Base-by-base conservation (phyloP, 768 basidiomycete genomes). In the Coprinellus micaceus region DNA sequence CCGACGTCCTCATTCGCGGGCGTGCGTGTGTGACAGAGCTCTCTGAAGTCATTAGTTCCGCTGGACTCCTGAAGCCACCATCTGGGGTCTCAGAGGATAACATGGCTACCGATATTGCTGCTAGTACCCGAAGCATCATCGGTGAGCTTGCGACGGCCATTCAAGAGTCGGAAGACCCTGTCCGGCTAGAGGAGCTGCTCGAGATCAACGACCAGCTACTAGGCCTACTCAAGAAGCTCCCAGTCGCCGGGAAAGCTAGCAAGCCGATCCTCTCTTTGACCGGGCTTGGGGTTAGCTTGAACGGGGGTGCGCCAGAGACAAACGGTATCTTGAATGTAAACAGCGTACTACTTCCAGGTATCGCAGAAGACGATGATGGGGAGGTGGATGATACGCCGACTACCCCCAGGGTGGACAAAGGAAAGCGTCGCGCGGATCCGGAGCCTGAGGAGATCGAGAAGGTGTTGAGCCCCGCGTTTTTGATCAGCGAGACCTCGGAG, bases 381-480 rank as follows among this genome's bases (percentile, higher is more conserved):
- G 66, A 67, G 1, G 76, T 70, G 6, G 77, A 74, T 12, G 52
- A 56, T 21, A 70, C 69, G 21, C 81, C 77, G 13, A 73, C 78
- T 40, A 88, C 86, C 19, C 87, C 88, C 0, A 78, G 78, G 47
- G 65, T 86, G 15, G 88, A 92, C 68, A 93, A 92, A 67, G 91
- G 90, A 54, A 92, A 92, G 69, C 83, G 78, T 21, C 80, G 80
- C 50, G 89, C 88, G 25, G 77, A 84, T 63, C 82, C 86, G 0
- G 82, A 86, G 64, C 81, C 87, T 1, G 81, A 86, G 69, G 77
- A 83, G 46, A 81, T 73, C 2, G 88, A 89, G 71, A 84, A 82
- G 68, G 82, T 90, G 62, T 71, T 91, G 68, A 83, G 85, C 66
- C 89, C 91, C 19, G 83, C 74, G 71, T 84, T 77, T 51, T 63